Conservation (phyloP, 225 moss, liverwort and hornwort species). For the Pleurozium schreberi region DNA sequence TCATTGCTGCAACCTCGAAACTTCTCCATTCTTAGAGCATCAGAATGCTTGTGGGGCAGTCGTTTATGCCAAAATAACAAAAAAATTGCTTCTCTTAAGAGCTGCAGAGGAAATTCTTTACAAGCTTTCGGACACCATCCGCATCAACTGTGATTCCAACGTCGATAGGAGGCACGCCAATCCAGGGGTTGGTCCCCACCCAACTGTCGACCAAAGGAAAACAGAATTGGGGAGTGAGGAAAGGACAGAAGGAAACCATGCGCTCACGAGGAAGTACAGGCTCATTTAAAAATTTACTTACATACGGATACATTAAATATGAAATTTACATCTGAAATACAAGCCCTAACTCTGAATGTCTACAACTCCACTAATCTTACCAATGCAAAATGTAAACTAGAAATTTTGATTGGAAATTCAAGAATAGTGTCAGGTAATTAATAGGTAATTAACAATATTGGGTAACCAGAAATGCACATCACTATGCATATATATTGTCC, state of each 20-base stretch:
- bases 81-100: conserved; percentile 3
- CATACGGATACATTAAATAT: background rate
- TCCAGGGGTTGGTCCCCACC: conserved; percentile 60
- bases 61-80: background rate
- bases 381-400: background rate
- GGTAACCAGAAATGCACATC: background rate
- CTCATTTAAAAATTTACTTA: background rate
- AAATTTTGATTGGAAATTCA: background rate
- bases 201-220: conserved; percentile 34
- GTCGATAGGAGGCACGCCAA: conserved; percentile 33
- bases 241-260: background rate
- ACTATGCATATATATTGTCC: background rate
- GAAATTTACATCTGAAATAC: background rate
- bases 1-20: background rate
- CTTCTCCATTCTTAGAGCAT: background rate
- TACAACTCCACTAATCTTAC: background rate
- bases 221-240: background rate
- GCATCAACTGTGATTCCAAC: conserved; percentile 70
- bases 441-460: background rate
- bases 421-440: background rate
- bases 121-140: conserved; percentile 47
- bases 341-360: background rate
- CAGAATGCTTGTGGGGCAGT: background rate
- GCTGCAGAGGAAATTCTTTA: conserved; percentile 50
- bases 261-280: background rate